Base-by-base conservation (phyloP, 441 rosid genomes). In the Populus tomentosa region DNA sequence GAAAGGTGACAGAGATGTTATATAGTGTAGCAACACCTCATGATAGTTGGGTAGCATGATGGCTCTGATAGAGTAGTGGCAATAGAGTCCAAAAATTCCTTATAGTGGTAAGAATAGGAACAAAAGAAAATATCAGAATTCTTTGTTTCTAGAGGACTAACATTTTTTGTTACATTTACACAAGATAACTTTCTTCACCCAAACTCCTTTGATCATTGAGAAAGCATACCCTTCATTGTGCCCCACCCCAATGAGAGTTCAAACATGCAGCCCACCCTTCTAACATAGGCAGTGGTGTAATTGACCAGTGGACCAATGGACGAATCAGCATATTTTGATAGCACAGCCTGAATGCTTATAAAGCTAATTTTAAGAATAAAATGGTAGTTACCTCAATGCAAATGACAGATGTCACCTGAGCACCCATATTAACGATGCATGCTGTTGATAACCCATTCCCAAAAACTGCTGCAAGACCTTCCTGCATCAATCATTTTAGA, bases 381-480 rank as follows among this genome's bases (percentile, higher is more conserved):
- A 74, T 20, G 73, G 66, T 62, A 79, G 59, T 78, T 90, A 94
- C 98, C 99, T 94, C 99, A 28, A 97, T 68, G 74, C 99, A 97
- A 77, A 93, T 85, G 28, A 97, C 87, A 20, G 98, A 88, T 71
- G 95, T 88, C 82, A 89, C 91, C 83, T 97, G 98, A 78, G 97
- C 93, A 82, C 99, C 99, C 75, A 97, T 78, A 80, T 92, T 97
- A 76, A 97, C 97, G 67, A 97, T 85, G 81, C 99, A 97, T 65
- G 98, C 94, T 4, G 97, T 94, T 16, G 97, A 88, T 77, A 94
- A 85, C 67, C 98, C 98, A 71, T 94, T 96, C 74, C 99, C 98
- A 86, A 97, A 97, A 80, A 87, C 90, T 72, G 98, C 95, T 70
- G 99, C 91, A 77, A 97, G 88, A 72, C 97, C 98, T 91, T 93